Conservation (phyloP, 495 filamentous ascomycete genomes). For the Aspergillus incahuasiensis region DNA sequence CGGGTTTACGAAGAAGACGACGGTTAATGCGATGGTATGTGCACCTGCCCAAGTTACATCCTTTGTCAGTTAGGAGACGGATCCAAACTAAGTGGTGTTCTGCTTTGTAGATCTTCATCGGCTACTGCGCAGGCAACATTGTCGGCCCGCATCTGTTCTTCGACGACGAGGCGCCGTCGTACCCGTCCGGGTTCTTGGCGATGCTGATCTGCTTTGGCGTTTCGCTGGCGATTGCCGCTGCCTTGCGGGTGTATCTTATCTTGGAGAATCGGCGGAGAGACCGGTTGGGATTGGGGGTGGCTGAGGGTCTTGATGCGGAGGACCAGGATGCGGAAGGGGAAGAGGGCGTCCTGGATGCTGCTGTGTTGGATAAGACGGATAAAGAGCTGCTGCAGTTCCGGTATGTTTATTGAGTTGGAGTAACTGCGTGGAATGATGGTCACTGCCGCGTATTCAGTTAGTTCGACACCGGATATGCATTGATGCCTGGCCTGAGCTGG, state of each 20-base stretch:
- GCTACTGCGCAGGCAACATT: slow-evolving; percentile 39
- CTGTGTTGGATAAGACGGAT: slow-evolving; percentile 3
- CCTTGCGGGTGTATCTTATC: slow-evolving; percentile 10
- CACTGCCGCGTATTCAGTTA: too few relatives aligned
- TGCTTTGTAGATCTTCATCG: slow-evolving; percentile 13
- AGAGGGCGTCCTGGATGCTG: not conserved
- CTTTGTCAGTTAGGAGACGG: too few relatives aligned
- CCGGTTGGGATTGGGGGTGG: not conserved
- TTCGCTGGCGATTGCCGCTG: not conserved
- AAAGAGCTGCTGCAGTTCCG: not conserved
- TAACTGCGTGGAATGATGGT: too few relatives aligned
- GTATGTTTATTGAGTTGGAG: slow-evolving; percentile 9
- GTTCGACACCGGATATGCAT: too few relatives aligned
- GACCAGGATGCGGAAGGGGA: not conserved
- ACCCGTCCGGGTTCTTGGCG: slow-evolving; percentile 8
- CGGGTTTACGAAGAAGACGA: slow-evolving; percentile 23
- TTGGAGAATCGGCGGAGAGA: slow-evolving; percentile 10
- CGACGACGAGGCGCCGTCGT: slow-evolving; percentile 13
- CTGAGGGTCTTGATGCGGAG: too few relatives aligned
- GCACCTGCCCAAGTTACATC: too few relatives aligned
- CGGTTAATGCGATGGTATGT: slow-evolving; percentile 12
- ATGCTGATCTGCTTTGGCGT: slow-evolving; percentile 7
- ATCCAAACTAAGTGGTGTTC: not conserved
- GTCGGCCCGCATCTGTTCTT: slow-evolving; percentile 19
- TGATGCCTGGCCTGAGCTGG: too few relatives aligned